These are phyloP conservation scores for Bondarzewia mesenterica DNA, from an alignment of 1,284 basidiomycete genomes.

Conservation along the genomic window DNA sequence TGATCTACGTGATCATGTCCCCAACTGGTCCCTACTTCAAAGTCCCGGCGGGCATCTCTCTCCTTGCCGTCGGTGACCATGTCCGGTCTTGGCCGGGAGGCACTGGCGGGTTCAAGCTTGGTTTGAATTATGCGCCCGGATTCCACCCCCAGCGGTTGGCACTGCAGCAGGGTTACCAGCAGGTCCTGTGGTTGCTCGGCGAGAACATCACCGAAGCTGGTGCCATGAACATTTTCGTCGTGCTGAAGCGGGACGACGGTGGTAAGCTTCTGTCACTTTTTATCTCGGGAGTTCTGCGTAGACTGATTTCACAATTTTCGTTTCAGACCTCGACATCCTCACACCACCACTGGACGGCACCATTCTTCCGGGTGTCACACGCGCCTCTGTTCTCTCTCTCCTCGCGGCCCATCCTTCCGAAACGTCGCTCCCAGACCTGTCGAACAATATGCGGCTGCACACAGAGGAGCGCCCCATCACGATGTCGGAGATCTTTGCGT, in stretches of 20 bases:
- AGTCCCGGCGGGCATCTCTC: constrained; percentile 53
- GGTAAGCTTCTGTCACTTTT: constrained; percentile 24
- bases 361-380: constrained; percentile 70
- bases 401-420: constrained; percentile 34
- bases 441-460: constrained; percentile 33
- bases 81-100: constrained; percentile 84
- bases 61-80: constrained; percentile 60
- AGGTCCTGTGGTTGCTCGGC: constrained; percentile 50
- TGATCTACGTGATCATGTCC: constrained; percentile 63
- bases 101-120: constrained; percentile 61
- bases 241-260: constrained; percentile 36
- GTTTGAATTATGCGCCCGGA: constrained; percentile 62
- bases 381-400: constrained; percentile 63
- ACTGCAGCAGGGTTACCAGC: constrained; percentile 60
- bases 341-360: constrained; percentile 75
- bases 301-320: not conserved
- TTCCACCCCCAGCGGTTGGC: constrained; percentile 62
- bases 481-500: constrained; percentile 50
- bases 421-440: constrained; percentile 31
- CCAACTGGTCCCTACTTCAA: constrained; percentile 71
- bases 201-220: constrained; percentile 38
- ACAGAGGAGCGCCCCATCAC: constrained; percentile 54
- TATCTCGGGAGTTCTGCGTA: no score
- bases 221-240: constrained; percentile 62
- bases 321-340: constrained; percentile 50